phyloP scores from a whole-genome alignment of 306 rosid species.

The Casuarina glauca region DNA sequence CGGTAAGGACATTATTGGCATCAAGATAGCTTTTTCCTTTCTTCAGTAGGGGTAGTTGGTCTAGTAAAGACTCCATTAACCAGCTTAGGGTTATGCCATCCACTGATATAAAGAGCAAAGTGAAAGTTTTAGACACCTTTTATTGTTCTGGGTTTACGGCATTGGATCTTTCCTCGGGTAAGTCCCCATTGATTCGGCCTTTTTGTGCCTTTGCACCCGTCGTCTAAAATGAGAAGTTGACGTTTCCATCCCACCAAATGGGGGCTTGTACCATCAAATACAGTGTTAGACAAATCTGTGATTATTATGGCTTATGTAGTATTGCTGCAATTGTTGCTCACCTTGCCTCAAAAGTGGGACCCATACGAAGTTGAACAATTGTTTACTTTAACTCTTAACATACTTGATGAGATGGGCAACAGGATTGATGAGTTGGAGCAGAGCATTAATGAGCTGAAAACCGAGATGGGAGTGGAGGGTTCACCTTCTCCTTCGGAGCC shows the following conservation, averaged over 20 bases:
- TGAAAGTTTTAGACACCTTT: background rate
- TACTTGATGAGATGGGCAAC: conserved; percentile 55
- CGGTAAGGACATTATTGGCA: background rate
- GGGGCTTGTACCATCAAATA: background rate
- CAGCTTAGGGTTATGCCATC: background rate
- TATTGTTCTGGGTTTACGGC: background rate
- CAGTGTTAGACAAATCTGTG: background rate
- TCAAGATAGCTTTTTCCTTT: background rate
- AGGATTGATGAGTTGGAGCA: conserved; percentile 55
- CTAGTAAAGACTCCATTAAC: background rate
- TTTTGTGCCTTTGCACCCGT: background rate
- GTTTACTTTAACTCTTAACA: conserved; percentile 33
- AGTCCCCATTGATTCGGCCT: background rate
- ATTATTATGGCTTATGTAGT: background rate
- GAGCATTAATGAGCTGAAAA: conserved; percentile 47
- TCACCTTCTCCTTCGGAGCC: conserved; percentile 31
- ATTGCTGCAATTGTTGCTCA: background rate
- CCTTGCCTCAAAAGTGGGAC: background rate
- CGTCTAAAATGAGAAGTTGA: background rate
- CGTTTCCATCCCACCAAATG: background rate
- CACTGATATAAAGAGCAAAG: background rate
- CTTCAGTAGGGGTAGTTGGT: background rate
- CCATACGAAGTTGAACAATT: background rate
- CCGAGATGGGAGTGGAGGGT: conserved; percentile 47
- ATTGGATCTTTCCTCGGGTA: background rate